Percentiles rank a stretch among this genome's conserved stretches.
Conservation (phyloP, 768 basidiomycete species). For the Boletus vermiculosoides region DNA sequence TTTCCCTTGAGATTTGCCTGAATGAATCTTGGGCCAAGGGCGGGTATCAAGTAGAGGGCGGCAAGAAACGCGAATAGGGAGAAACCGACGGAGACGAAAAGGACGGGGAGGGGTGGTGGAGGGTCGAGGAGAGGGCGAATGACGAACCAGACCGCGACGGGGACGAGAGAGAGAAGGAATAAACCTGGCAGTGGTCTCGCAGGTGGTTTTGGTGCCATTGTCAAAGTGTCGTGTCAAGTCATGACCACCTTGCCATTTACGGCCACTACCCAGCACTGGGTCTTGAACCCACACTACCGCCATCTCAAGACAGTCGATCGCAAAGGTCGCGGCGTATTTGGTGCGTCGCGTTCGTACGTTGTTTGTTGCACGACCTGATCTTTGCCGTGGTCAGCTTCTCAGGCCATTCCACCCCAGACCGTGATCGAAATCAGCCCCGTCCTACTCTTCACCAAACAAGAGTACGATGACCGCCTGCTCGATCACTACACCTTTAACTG, state of each 20-base stretch:
- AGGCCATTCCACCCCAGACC: conserved; percentile 47
- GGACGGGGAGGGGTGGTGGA: conserved; percentile 61
- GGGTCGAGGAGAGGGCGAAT: conserved; percentile 70
- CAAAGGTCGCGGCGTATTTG: conserved; percentile 66
- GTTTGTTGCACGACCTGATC: neutral
- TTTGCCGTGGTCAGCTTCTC: conserved; percentile 33
- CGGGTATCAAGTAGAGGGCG: conserved; percentile 77
- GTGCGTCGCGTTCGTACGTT: conserved; percentile 33
- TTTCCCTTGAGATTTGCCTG: conserved; percentile 79
- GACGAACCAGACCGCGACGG: conserved; percentile 72
- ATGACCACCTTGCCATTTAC: conserved; percentile 15
- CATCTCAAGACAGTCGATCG: conserved; percentile 41
- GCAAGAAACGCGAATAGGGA: conserved; percentile 79
- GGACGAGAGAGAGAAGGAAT: conserved; percentile 58
- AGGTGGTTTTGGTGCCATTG: conserved; percentile 26
- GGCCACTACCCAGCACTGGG: conserved; percentile 9
- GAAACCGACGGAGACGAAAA: conserved; percentile 81
- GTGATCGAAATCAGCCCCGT: conserved; percentile 86
- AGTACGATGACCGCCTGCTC: conserved; percentile 66
- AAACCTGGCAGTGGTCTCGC: conserved; percentile 53
- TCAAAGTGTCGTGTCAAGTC: neutral
- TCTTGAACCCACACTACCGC: conserved; percentile 49
- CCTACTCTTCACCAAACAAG: conserved; percentile 66
- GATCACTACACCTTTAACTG: conserved; percentile 80
- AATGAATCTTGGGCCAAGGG: conserved; percentile 76